Evolutionary conservation across 352 stramenopile species (phyloP).

Genomic region (Pythium coloratum): DNA sequence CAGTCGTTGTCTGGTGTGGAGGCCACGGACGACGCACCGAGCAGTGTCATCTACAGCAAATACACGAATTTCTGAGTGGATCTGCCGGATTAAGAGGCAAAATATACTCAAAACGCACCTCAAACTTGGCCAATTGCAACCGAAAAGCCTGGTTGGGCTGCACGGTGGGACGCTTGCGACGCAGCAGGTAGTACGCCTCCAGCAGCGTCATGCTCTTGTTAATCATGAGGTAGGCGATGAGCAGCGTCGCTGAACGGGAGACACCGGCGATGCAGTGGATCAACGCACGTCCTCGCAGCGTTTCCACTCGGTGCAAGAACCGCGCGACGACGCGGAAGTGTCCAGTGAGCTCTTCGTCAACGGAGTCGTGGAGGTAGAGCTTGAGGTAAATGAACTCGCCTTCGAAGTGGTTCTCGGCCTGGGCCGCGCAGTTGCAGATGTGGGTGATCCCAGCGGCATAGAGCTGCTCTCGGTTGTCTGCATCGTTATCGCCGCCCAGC

Average conservation of each 20-base stretch:
- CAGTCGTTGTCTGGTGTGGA: constrained; percentile 58
- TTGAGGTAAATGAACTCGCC: constrained; percentile 70
- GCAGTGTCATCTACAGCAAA: constrained; percentile 41
- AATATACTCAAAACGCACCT: constrained; percentile 28
- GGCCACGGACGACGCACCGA: constrained; percentile 53
- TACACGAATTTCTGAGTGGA: not conserved
- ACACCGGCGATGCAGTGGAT: constrained; percentile 63
- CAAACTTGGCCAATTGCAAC: constrained; percentile 69
- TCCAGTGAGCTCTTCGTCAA: constrained; percentile 52
- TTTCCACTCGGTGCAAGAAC: constrained; percentile 57
- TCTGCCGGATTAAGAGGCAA: too few relatives aligned
- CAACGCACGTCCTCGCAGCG: constrained; percentile 44
- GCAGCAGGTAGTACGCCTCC: constrained; percentile 58
- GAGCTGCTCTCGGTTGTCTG: constrained; percentile 41
- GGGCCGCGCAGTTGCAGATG: constrained; percentile 59
- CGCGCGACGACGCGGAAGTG: constrained; percentile 54
- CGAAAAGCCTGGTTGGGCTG: constrained; percentile 63
- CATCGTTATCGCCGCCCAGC: constrained; percentile 46
- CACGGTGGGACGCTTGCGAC: constrained; percentile 40
- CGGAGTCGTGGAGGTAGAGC: constrained; percentile 47
- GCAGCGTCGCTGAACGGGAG: constrained; percentile 53
- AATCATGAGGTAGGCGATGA: constrained; percentile 72
- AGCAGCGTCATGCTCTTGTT: constrained; percentile 61
- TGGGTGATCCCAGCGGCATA: constrained; percentile 50
- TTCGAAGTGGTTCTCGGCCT: constrained; percentile 59